Evolutionary conservation across 2,329 filamentous ascomycete genomes (phyloP).

Genomic region (Endothia cerciana): DNA sequence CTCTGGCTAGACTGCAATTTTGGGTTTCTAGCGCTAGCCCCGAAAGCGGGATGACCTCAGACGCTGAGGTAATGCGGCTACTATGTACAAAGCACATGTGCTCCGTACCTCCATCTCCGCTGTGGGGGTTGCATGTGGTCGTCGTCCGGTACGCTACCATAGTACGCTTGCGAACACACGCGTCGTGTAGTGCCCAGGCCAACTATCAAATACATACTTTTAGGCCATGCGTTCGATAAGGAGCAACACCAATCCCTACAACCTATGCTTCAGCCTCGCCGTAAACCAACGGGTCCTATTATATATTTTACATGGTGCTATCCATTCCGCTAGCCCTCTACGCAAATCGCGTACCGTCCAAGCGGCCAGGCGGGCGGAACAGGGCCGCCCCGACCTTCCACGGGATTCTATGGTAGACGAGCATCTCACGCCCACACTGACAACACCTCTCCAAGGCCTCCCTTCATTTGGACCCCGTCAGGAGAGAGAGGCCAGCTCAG

Average conservation of each 20-base stretch:
- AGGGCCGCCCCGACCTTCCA: background rate
- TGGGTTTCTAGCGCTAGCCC: constrained; percentile 2
- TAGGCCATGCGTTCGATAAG: background rate
- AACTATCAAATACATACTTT: background rate
- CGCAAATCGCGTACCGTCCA: too few relatives aligned
- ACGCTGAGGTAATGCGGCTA: constrained; percentile 9
- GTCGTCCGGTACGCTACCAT: background rate
- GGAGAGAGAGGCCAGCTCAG: background rate
- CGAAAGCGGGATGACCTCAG: constrained; percentile 1
- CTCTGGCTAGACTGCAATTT: background rate
- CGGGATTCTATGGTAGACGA: too few relatives aligned
- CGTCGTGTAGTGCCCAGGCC: background rate
- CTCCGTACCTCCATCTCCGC: background rate
- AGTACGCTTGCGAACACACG: background rate
- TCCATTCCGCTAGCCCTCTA: too few relatives aligned
- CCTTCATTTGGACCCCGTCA: background rate
- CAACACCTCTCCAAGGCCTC: too few relatives aligned
- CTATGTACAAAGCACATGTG: background rate
- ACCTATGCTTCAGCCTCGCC: background rate
- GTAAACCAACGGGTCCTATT: background rate
- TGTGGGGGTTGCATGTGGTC: background rate
- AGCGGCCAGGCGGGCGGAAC: too few relatives aligned
- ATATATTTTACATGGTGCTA: too few relatives aligned
- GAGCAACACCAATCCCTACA: constrained; percentile 1
- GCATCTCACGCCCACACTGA: too few relatives aligned